Evolutionary conservation across 1,139 yeast genomes (phyloP), one percentile per base, ranked within the genome.

Genomic region (Scheffersomyces quercinus): DNA sequence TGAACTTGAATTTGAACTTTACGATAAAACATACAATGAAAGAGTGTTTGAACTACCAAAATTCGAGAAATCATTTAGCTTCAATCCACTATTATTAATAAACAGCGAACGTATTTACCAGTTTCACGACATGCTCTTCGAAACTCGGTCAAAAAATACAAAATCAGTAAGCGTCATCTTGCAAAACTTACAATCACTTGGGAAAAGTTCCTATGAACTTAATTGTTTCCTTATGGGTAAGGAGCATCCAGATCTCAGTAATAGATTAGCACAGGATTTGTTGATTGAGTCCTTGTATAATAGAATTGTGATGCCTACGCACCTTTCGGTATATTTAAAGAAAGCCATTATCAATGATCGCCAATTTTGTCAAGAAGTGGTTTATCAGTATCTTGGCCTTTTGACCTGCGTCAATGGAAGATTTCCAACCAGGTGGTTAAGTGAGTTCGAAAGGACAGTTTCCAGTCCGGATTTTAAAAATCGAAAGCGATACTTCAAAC

Each of bases 371-470:
- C 44, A 39, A 11, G 40, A 41, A n/a, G 31, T 49, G 6, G 40
- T 51, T 11, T 42, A 42, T 32, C 47, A 47, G 20, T 49, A 43
- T 28, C 29, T 47, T 28, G 54, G 54, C 1, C 43, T 40, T 29
- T 28, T 49, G 3, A 43, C 38, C 5, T n/a, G 42, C 2, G 29
- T 44, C n/a, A 38, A 42, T 5, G 41, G 42, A 5, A 33, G 40
- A 20, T 46, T 45, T 15, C 50, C 53, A 5, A 16, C 37, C 2
- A 29, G 31, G 3, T 51, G 54, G 53, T 28, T 51, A 9, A 20
- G 36, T n/a, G 28, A 8, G 35, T 38, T 14, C 13, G 15, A 5
- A 24, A 26, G 2, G 3, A 28, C 9, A 11, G 12, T 38, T 44
- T 11, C 35, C 26, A 13, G 14, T 9, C 12, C 15, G 5, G n/a